These are phyloP conservation scores for Crinitomyces ghanaensis DNA, from an alignment of 805 yeast species.

Conservation along the genomic window DNA sequence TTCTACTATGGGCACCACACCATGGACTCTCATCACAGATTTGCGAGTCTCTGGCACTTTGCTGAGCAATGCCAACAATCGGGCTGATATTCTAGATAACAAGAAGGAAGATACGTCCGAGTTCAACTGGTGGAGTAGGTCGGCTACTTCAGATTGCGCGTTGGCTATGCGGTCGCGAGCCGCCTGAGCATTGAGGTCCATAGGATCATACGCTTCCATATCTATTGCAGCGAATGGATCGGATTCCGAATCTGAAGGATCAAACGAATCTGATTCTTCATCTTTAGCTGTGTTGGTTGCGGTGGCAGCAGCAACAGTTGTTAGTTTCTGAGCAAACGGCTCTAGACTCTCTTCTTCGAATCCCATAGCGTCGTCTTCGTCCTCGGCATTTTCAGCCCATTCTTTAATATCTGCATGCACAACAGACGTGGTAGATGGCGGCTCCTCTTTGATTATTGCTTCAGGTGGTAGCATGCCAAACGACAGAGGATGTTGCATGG, in stretches of 20 bases:
- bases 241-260: too few relatives aligned
- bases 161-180: background rate
- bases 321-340: background rate
- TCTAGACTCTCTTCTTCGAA: constrained; percentile 6
- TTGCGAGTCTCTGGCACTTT: constrained; percentile 12
- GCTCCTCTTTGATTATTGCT: background rate
- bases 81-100: too few relatives aligned
- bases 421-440: background rate
- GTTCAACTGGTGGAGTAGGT: background rate
- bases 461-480: background rate
- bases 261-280: too few relatives aligned
- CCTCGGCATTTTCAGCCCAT: constrained; percentile 9
- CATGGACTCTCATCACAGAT: constrained; percentile 13
- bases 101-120: too few relatives aligned
- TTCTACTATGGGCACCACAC: constrained; percentile 17
- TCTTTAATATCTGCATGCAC: background rate
- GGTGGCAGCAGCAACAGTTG: background rate
- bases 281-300: background rate
- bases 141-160: background rate
- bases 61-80: constrained; percentile 4
- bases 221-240: background rate
- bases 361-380: constrained; percentile 14
- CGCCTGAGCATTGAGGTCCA: background rate
- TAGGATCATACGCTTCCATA: background rate
- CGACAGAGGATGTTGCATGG: constrained; percentile 1